Percentiles rank a stretch among this genome's conserved stretches.
These are phyloP conservation scores for Simplicillium sp. DNA, from an alignment of 2,329 filamentous ascomycete species.

Conservation along the genomic window DNA sequence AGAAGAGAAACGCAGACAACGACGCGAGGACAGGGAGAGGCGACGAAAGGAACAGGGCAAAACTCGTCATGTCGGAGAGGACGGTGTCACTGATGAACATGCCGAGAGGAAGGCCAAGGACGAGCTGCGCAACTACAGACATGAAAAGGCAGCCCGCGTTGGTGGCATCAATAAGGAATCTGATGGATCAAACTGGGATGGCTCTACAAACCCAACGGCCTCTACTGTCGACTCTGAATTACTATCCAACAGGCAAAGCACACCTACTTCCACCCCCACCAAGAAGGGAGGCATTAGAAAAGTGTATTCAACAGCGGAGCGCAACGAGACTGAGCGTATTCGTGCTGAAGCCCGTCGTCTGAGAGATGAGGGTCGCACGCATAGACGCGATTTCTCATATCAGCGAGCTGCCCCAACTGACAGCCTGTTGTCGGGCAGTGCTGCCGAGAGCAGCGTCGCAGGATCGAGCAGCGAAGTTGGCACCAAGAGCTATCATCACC, in stretches of 20 bases:
- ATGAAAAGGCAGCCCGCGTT: constrained; percentile 77
- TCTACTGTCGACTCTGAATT: constrained; percentile 52
- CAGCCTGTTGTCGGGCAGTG: constrained; percentile 21
- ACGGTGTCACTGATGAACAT: constrained; percentile 52
- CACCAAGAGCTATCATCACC: constrained; percentile 48
- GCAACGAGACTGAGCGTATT: constrained; percentile 44
- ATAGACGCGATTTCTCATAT: constrained; percentile 44
- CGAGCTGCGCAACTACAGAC: constrained; percentile 73
- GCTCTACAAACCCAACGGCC: constrained; percentile 56
- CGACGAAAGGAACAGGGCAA: constrained; percentile 23
- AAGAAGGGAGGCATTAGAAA: constrained; percentile 47
- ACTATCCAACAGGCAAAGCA: constrained; percentile 46
- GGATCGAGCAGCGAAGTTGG: constrained; percentile 36
- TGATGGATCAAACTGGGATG: constrained; percentile 74
- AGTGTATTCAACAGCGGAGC: constrained; percentile 51
- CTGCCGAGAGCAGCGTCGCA: constrained; percentile 28
- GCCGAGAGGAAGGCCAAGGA: constrained; percentile 55
- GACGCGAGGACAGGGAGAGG: constrained; percentile 27
- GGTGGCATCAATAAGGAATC: constrained; percentile 79
- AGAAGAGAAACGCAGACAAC: constrained; percentile 41
- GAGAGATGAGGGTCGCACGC: constrained; percentile 40
- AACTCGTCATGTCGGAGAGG: constrained; percentile 41
- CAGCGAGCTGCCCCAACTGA: constrained; percentile 31
- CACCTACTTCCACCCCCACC: constrained; percentile 44
- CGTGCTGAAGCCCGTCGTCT: constrained; percentile 46